These are phyloP conservation scores for Rhizophagus sp. DNA, from an alignment of 192 early-diverging fungal species.

Conservation along the genomic window DNA sequence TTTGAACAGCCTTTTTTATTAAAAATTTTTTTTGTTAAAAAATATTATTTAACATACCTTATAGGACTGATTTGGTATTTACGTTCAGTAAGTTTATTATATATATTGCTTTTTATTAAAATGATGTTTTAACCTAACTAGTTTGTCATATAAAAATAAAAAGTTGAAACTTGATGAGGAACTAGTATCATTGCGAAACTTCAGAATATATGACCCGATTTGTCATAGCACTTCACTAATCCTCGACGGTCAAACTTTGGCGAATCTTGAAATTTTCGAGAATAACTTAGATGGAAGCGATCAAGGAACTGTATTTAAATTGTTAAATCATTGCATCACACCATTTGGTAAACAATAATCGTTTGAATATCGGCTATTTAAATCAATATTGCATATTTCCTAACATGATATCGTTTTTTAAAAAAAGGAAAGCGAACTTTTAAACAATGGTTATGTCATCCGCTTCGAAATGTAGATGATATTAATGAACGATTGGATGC, in stretches of 20 bases:
- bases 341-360: conserved; percentile 68
- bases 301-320: conserved; percentile 80
- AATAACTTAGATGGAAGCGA: conserved; percentile 74
- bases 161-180: conserved; percentile 86
- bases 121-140: too few species aligned
- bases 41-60: conserved; percentile 41
- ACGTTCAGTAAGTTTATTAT: conserved; percentile 57
- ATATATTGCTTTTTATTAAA: not conserved
- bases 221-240: conserved; percentile 72
- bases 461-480: conserved; percentile 61
- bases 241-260: conserved; percentile 90
- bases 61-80: conserved; percentile 89
- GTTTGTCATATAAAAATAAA: not conserved
- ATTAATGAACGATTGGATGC: conserved; percentile 89
- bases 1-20: not conserved
- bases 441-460: conserved; percentile 87
- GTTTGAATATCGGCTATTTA: not conserved
- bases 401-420: not conserved
- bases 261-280: conserved; percentile 91
- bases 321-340: conserved; percentile 82
- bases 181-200: conserved; percentile 82
- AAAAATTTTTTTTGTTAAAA: too few species aligned
- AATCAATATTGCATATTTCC: not conserved
- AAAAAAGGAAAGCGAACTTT: conserved; percentile 60
- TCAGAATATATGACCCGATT: conserved; percentile 83